Evolutionary conservation across 176 grass and related monocot genomes (phyloP).

Genomic region (Pontederia paniculata): DNA sequence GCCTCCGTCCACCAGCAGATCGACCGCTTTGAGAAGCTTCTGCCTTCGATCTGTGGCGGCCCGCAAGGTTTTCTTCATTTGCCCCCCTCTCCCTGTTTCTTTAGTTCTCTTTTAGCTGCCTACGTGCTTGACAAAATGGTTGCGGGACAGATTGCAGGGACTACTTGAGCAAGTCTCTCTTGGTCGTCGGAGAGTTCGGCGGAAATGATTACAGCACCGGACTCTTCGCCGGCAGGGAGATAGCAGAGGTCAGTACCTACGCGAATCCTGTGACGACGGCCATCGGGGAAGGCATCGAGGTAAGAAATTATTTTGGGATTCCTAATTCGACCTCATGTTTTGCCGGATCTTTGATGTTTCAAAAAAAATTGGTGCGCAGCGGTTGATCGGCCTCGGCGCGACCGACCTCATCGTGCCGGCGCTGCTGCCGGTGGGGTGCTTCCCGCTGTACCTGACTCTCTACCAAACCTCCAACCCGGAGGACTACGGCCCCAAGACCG

Average conservation of each 20-base stretch:
- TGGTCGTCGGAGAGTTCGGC: constrained; percentile 89
- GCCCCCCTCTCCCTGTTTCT: background rate
- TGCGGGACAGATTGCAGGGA: constrained; percentile 57
- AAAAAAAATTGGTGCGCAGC: constrained; percentile 20
- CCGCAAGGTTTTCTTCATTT: constrained; percentile 1
- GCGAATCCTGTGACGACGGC: constrained; percentile 50
- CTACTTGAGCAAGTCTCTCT: constrained; percentile 72
- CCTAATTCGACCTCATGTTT: too few species aligned
- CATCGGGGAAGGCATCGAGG: constrained; percentile 64
- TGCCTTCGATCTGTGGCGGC: constrained; percentile 50
- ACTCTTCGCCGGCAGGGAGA: constrained; percentile 45
- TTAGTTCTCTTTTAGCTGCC: background rate
- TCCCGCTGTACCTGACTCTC: constrained; percentile 73
- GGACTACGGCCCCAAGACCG: constrained; percentile 67
- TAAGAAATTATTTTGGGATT: constrained; percentile 7
- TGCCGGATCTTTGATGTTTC: too few species aligned
- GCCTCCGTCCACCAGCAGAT: constrained; percentile 55
- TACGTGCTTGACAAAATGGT: background rate
- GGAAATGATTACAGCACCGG: constrained; percentile 96
- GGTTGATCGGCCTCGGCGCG: constrained; percentile 69
- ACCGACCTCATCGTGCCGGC: constrained; percentile 78
- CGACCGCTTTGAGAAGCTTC: constrained; percentile 65
- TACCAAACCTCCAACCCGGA: constrained; percentile 62
- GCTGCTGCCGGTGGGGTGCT: constrained; percentile 84
- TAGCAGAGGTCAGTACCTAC: constrained; percentile 62